Conservation (phyloP, 371 early-diverging fungal genomes). For the Syncephalastrum monosporum region DNA sequence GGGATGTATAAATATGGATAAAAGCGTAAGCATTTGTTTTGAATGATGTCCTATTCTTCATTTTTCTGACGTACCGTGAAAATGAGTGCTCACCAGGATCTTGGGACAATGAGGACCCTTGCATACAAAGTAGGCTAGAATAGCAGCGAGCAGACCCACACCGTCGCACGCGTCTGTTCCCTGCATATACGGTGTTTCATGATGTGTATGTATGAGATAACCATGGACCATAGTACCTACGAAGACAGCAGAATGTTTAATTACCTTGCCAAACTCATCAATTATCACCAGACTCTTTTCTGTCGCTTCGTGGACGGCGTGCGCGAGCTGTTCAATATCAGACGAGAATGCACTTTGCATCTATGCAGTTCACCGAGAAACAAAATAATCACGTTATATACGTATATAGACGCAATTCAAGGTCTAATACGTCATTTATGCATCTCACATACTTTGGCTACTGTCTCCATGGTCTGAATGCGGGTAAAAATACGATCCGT, state of each 20-base stretch:
- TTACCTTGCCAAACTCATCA: slow-evolving; percentile 65
- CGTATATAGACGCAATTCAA: background rate
- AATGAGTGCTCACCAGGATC: slow-evolving; percentile 64
- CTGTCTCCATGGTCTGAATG: slow-evolving; percentile 57
- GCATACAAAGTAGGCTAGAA: slow-evolving; percentile 50
- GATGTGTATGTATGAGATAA: background rate
- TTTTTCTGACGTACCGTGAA: slow-evolving; percentile 54
- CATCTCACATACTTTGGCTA: slow-evolving; percentile 32
- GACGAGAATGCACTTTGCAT: slow-evolving; percentile 70
- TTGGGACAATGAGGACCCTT: slow-evolving; percentile 38
- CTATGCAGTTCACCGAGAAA: slow-evolving; percentile 24
- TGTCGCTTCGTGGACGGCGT: slow-evolving; percentile 54
- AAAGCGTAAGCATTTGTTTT: background rate
- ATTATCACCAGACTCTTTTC: slow-evolving; percentile 55
- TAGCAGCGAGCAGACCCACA: slow-evolving; percentile 58
- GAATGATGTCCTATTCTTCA: slow-evolving; percentile 20
- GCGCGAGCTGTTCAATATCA: slow-evolving; percentile 66
- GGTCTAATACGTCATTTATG: background rate
- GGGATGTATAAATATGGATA: background rate
- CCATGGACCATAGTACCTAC: background rate
- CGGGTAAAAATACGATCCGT: slow-evolving; percentile 91
- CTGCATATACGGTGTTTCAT: slow-evolving; percentile 9
- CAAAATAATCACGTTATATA: slow-evolving; percentile 1
- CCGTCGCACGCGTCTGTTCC: slow-evolving; percentile 55
- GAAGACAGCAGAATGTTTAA: background rate